These are phyloP conservation scores for Myrmaecium sp. DNA, from an alignment of 2,329 filamentous ascomycete genomes.

Conservation along the genomic window DNA sequence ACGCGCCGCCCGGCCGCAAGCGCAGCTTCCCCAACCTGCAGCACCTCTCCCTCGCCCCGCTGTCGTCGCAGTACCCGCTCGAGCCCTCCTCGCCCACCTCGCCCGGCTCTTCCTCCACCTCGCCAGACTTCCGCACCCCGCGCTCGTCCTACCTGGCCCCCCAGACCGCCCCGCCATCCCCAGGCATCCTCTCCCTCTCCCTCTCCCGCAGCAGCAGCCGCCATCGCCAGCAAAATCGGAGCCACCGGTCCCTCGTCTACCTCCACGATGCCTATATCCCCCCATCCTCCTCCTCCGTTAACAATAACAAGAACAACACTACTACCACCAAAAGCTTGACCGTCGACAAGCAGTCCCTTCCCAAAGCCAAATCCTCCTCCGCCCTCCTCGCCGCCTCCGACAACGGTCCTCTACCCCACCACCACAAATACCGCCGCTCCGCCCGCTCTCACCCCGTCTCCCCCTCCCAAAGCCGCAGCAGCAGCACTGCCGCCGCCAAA, in stretches of 20 bases:
- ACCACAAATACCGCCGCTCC: slow-evolving; percentile 16
- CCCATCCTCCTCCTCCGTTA: not conserved
- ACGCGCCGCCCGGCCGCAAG: no score
- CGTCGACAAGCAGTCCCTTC: slow-evolving; percentile 13
- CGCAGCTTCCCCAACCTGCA: slow-evolving; percentile 43
- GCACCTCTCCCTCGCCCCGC: slow-evolving; percentile 43
- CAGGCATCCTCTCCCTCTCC: slow-evolving; percentile 28
- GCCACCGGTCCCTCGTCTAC: slow-evolving; percentile 1
- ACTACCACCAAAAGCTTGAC: slow-evolving; percentile 3
- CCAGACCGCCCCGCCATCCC: slow-evolving; percentile 30
- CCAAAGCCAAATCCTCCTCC: slow-evolving; percentile 30
- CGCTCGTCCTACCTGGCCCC: slow-evolving; percentile 30
- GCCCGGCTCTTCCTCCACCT: no score
- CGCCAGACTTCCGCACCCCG: slow-evolving; percentile 14
- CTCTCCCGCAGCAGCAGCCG: slow-evolving; percentile 21
- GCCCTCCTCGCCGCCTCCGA: slow-evolving; percentile 17
- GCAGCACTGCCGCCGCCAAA: slow-evolving; percentile 1
- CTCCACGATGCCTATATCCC: slow-evolving; percentile 5
- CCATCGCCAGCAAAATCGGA: slow-evolving; percentile 10
- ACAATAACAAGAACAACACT: slow-evolving; percentile 2
- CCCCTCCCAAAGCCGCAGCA: slow-evolving; percentile 1
- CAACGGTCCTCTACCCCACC: slow-evolving; percentile 5
- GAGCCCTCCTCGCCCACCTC: slow-evolving; percentile 22
- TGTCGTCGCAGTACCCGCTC: slow-evolving; percentile 37
- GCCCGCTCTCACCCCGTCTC: slow-evolving; percentile 9